Base-by-base conservation (phyloP, 257 asterid species). In the Agastache rugosa region DNA sequence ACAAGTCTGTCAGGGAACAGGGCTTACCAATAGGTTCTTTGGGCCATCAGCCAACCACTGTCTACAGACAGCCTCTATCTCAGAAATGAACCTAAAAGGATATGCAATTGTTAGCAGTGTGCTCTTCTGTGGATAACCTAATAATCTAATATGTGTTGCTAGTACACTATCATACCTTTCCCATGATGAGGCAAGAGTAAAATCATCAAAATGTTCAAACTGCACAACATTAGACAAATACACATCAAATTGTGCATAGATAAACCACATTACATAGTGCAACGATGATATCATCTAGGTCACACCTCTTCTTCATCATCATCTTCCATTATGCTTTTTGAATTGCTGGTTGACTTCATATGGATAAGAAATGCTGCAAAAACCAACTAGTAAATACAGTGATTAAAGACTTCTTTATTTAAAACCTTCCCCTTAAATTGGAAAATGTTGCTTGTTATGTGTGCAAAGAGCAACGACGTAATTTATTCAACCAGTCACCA, bases 171-270 rank as follows among this genome's bases (percentile, higher is more conserved):
- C 75, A 64, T 81, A 90, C 98, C 97, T 93, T 82, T 93, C 98
- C 98, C 98, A 90, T 3, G 97, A 87, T 23, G 97, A 93, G 15
- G 98, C 97, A 56, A 93, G 82, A 47, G 98, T 93, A 80, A 93
- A 93, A 83, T 93, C 97, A 79, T 93, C 92, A 83, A 93, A 93
- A 84, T 84, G 91, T 79, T 88, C 91, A 81, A 93, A 72, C 96
- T 92, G 96, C 87, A 84, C 10, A n/a, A 34, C 77, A 75, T 42
- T 44, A 34, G 73, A 50, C 23, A 29, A 48, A n/a, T 22, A 63
- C 29, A 62, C 44, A 55, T 65, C 51, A 68, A 59, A 65, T 44
- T 23, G 19, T 15, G 74, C 14, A 54, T 6, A 20, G 1, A 63
- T 53, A 63, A 23, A 63, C 53, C 71, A 69, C 63, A 35, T 51